Conservation (phyloP, 495 filamentous ascomycete genomes). For the Penicillium pancosmium region DNA sequence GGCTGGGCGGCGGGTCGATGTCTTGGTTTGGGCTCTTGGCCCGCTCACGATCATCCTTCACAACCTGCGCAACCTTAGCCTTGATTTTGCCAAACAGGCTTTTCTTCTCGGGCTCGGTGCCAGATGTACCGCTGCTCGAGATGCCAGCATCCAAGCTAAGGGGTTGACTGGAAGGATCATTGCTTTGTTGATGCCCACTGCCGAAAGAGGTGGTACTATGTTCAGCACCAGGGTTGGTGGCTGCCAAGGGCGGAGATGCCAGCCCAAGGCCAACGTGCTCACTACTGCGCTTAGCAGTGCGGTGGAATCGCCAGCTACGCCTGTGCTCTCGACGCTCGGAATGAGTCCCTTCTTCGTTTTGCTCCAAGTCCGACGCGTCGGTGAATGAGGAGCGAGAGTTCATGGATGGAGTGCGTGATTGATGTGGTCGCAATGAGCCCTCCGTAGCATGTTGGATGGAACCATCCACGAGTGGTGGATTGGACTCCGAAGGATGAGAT, state of each 20-base stretch:
- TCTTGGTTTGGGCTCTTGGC: slow-evolving; percentile 57
- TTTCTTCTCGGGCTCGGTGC: slow-evolving; percentile 59
- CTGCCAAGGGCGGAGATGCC: slow-evolving; percentile 55
- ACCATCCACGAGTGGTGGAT: slow-evolving; percentile 22
- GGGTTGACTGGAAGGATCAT: slow-evolving; percentile 44
- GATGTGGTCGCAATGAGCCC: slow-evolving; percentile 60
- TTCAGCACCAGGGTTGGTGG: slow-evolving; percentile 64
- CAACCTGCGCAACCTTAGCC: slow-evolving; percentile 76
- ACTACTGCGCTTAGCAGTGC: slow-evolving; percentile 56
- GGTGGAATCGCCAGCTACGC: slow-evolving; percentile 70
- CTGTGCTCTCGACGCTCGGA: slow-evolving; percentile 66
- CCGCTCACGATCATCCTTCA: slow-evolving; percentile 61
- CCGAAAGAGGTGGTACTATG: slow-evolving; percentile 70
- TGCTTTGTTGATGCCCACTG: slow-evolving; percentile 51
- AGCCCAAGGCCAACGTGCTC: slow-evolving; percentile 49
- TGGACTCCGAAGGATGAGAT: slow-evolving; percentile 25
- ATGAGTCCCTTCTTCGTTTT: slow-evolving; percentile 60
- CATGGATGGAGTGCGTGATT: slow-evolving; percentile 68
- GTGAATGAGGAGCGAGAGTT: slow-evolving; percentile 75
- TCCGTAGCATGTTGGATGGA: slow-evolving; percentile 38
- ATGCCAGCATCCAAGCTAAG: slow-evolving; percentile 43
- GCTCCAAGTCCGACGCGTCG: slow-evolving; percentile 75
- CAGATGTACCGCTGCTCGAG: slow-evolving; percentile 34
- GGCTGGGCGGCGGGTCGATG: slow-evolving; percentile 28
- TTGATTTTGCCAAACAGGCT: slow-evolving; percentile 84